Evolutionary conservation across 176 grass and related monocot species (phyloP).

Genomic region (Tillandsia leiboldiana): DNA sequence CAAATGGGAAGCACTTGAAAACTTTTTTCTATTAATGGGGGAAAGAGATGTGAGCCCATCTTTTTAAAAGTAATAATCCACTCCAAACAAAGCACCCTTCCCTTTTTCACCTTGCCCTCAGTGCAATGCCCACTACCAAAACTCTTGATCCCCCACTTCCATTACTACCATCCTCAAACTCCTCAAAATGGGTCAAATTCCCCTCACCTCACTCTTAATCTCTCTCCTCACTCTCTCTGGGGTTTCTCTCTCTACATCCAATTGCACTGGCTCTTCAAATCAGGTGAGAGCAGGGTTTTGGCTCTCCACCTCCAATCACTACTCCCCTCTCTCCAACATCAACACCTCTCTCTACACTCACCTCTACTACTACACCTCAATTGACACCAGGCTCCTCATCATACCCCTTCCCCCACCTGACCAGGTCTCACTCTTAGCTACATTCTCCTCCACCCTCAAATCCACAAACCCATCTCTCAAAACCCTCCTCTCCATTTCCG

Average conservation of each 20-base stretch:
- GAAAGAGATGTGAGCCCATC: not conserved
- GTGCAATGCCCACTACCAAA: not conserved
- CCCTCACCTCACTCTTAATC: not conserved
- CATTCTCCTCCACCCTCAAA: constrained; percentile 42
- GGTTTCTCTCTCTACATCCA: not conserved
- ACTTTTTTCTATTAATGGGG: not conserved
- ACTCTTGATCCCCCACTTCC: not conserved
- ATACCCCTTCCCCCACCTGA: constrained; percentile 13
- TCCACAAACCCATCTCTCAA: constrained; percentile 36
- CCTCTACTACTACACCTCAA: constrained; percentile 60
- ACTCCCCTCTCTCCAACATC: constrained; percentile 44
- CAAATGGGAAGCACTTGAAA: not conserved
- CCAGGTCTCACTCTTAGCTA: constrained; percentile 10
- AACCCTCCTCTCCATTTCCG: constrained; percentile 35
- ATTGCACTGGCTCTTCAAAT: not conserved
- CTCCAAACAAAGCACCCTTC: not conserved
- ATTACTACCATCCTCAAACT: not conserved
- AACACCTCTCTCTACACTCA: constrained; percentile 55
- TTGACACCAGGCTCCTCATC: constrained; percentile 25
- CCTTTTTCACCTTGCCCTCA: not conserved
- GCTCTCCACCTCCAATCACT: constrained; percentile 30
- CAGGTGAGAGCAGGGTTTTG: constrained; percentile 58
- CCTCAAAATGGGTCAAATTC: not conserved
- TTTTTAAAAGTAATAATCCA: not conserved
- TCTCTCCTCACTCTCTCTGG: not conserved